Percentiles rank a stretch among this genome's conserved stretches.
These are phyloP conservation scores for Carex pumila DNA, from an alignment of 176 grass and related monocot genomes.

Conservation along the genomic window DNA sequence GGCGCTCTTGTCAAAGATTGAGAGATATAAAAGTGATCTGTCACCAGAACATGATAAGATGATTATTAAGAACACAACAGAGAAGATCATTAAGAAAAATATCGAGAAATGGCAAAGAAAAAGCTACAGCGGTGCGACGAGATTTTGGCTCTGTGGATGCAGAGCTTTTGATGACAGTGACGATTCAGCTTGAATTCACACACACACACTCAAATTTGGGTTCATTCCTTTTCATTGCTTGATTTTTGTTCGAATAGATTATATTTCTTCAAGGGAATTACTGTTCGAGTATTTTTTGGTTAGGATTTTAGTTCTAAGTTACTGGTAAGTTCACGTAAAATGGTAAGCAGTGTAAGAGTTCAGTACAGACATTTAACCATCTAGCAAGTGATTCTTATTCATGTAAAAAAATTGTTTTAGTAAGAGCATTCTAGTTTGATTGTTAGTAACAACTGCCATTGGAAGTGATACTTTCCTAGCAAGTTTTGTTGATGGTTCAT, in stretches of 20 bases:
- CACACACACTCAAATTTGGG: not conserved
- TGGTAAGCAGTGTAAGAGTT: not conserved
- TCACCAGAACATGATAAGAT: conserved; percentile 18
- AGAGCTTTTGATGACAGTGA: not conserved
- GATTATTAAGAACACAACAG: not conserved
- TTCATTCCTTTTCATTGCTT: not conserved
- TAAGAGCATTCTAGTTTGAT: not conserved
- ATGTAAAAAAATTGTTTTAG: not conserved
- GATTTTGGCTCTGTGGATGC: conserved; percentile 4
- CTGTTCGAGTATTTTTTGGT: not conserved
- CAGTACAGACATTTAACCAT: conserved; percentile 3
- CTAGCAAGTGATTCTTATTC: not conserved
- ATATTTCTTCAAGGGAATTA: not conserved
- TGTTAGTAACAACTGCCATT: not conserved
- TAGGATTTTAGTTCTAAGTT: not conserved
- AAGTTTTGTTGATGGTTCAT: not conserved
- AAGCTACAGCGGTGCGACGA: not conserved
- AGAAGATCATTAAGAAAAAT: conserved; percentile 8
- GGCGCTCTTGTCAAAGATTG: conserved; percentile 43
- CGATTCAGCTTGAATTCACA: not conserved
- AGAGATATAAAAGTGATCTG: conserved; percentile 51
- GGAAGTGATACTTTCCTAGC: not conserved
- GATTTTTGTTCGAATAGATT: not conserved
- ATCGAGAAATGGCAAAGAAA: not conserved
- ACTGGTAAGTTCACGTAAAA: not conserved